Conservation (phyloP, 306 rosid species). For the Prunus fruticosa region DNA sequence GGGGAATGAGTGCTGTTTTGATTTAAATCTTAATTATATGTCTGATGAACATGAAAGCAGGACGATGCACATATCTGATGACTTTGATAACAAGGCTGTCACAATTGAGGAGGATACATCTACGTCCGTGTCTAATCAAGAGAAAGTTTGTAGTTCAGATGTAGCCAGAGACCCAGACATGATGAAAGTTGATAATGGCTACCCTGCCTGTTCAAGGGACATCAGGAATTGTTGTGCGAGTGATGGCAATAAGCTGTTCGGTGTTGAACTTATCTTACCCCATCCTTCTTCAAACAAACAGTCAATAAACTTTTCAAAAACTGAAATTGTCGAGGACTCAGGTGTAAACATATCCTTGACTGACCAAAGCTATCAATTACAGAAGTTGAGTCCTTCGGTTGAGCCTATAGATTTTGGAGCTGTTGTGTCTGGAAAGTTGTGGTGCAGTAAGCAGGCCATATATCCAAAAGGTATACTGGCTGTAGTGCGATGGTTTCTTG, state of each 20-base stretch:
- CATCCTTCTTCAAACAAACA: conserved; percentile 6
- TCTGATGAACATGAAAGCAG: conserved; percentile 42
- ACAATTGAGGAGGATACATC: conserved; percentile 35
- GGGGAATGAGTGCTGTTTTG: conserved; percentile 39
- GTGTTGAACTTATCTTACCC: conserved; percentile 36
- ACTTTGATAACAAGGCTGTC: conserved; percentile 28
- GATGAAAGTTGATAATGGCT: conserved; percentile 33
- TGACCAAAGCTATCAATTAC: conserved; percentile 21
- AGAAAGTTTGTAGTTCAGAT: conserved; percentile 18
- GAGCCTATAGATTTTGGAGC: conserved; percentile 63
- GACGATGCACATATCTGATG: conserved; percentile 29
- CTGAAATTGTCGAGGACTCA: too few relatives aligned
- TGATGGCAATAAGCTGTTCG: conserved; percentile 45
- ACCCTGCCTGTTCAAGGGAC: conserved; percentile 32
- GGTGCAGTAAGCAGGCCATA: conserved; percentile 68
- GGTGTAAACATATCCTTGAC: conserved; percentile 29
- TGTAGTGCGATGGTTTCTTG: not conserved
- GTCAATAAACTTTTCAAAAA: too few relatives aligned
- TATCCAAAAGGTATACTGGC: conserved; percentile 78
- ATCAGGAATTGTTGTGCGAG: conserved; percentile 23
- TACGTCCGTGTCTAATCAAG: conserved; percentile 16
- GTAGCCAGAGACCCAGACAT: conserved; percentile 27
- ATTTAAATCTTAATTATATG: conserved; percentile 50
- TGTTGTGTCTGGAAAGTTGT: conserved; percentile 59
- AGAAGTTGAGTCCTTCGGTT: conserved; percentile 33